These are phyloP conservation scores for Cladochytrium replicatum DNA, from an alignment of 192 early-diverging fungal species.

Conservation along the genomic window DNA sequence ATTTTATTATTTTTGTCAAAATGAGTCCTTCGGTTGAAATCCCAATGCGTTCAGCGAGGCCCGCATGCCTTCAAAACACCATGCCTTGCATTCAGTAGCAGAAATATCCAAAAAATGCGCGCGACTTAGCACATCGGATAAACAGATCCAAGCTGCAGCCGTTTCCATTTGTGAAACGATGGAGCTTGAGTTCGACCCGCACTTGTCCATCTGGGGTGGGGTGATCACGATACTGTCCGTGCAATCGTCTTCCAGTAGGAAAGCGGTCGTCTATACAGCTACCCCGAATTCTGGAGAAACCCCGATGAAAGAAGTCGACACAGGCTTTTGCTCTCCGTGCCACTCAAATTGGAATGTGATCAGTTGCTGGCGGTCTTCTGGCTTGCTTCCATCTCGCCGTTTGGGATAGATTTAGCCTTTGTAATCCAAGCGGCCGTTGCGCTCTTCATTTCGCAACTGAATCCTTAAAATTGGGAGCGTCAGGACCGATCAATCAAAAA, in stretches of 20 bases:
- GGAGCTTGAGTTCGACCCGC: conserved; percentile 15
- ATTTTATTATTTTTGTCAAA: too few relatives aligned
- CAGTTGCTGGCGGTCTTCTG: conserved; percentile 12
- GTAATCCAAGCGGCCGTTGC: conserved; percentile 18
- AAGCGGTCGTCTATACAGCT: conserved; percentile 25
- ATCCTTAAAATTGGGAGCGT: too few relatives aligned
- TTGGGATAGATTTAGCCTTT: conserved; percentile 22
- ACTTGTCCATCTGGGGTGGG: conserved; percentile 4
- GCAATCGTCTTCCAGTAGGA: conserved; percentile 17
- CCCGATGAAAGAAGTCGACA: conserved; percentile 27
- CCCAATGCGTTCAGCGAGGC: too few relatives aligned
- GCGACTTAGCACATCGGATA: conserved; percentile 16
- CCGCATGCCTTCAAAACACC: too few relatives aligned
- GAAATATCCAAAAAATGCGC: too few relatives aligned
- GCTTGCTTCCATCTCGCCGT: not conserved
- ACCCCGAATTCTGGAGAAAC: conserved; percentile 27
- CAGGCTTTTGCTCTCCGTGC: conserved; percentile 27
- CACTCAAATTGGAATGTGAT: conserved; percentile 24
- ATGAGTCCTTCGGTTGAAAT: too few relatives aligned
- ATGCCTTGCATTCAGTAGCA: too few relatives aligned
- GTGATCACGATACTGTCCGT: conserved; percentile 8
- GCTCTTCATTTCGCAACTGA: conserved; percentile 21
- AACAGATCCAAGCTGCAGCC: conserved; percentile 14
- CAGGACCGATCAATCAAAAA: too few relatives aligned
- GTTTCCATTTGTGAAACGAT: conserved; percentile 7